Conservation (phyloP, 805 yeast genomes). For the Candida morakotiae region DNA sequence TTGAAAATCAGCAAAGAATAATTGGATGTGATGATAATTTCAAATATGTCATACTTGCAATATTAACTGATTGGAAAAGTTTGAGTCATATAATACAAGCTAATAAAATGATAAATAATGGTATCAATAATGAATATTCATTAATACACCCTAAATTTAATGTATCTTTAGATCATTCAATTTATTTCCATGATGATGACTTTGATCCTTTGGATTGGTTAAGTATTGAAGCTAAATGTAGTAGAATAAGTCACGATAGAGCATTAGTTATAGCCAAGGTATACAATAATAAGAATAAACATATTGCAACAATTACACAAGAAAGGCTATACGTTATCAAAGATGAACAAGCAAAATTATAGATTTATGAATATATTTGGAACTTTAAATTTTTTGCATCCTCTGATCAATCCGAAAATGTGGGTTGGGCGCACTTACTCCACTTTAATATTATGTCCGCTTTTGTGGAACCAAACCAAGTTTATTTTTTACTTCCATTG, state of each 20-base stretch:
- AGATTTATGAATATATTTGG: background rate
- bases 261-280: constrained; percentile 56
- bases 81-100: constrained; percentile 17
- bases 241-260: constrained; percentile 49
- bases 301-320: constrained; percentile 59
- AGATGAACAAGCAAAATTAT: constrained; percentile 2
- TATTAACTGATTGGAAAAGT: constrained; percentile 50
- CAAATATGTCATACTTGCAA: constrained; percentile 54
- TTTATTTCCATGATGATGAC: constrained; percentile 61
- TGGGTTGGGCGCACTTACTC: background rate
- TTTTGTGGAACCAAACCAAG: background rate
- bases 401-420: background rate
- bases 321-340: constrained; percentile 45
- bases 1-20: constrained; percentile 6
- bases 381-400: background rate
- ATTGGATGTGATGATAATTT: constrained; percentile 12
- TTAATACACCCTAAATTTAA: constrained; percentile 31
- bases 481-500: too few species aligned
- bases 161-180: constrained; percentile 64
- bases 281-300: constrained; percentile 43
- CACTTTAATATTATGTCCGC: background rate
- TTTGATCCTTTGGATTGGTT: constrained; percentile 49
- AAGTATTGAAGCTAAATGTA: constrained; percentile 42
- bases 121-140: constrained; percentile 15
- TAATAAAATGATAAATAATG: constrained; percentile 22